Evolutionary conservation across 2,329 filamentous ascomycete species (phyloP), one percentile per base, ranked within the genome.

Genomic region (Cytospora mali): DNA sequence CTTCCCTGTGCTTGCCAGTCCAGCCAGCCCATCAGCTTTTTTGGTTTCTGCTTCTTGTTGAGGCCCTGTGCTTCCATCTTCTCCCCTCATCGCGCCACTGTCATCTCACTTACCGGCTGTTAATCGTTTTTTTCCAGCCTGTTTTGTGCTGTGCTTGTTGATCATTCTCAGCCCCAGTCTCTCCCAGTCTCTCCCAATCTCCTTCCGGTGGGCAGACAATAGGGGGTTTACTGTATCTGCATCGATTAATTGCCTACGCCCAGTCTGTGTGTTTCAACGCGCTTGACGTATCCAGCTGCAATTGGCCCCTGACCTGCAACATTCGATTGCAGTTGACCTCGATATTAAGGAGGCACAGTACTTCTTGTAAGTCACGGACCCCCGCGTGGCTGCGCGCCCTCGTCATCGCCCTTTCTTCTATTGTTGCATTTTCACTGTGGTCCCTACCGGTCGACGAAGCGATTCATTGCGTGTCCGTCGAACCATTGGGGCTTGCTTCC

Each of bases 141-240:
- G 39, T 54, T 23, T 16, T 29, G 58, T 60, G 57, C 49, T 48
- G 57, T 54, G 35, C 50, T 39, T 27, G 57, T 54, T 53, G 50
- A 54, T 54, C 57, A 48, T 48, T 27, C 35, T 28, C 53, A 23
- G n/a, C n/a, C 42, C 42, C 42, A 46, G 50, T 25, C 13, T 28
- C 27, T 27, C 58, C 58, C 50, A 60, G 35, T 54, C 51, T 28
- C 50, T 59, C 57, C 57, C 57, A 59, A 59, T 59, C 49, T 59
- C 57, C 49, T 35, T 49, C 35, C 25, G 27, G 48, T 54, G 53
- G 50, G 39, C 28, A 23, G 28, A 29, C 50, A 54, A 54, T 60
- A 33, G 46, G 50, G 58, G 51, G 50, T 42, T 48, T 23, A 50
- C 50, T 46, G n/a, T 52, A 54, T 49, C 39, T 49, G 48, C 50